Conservation (phyloP, 352 stramenopile species). For the Phytophthora europaea region DNA sequence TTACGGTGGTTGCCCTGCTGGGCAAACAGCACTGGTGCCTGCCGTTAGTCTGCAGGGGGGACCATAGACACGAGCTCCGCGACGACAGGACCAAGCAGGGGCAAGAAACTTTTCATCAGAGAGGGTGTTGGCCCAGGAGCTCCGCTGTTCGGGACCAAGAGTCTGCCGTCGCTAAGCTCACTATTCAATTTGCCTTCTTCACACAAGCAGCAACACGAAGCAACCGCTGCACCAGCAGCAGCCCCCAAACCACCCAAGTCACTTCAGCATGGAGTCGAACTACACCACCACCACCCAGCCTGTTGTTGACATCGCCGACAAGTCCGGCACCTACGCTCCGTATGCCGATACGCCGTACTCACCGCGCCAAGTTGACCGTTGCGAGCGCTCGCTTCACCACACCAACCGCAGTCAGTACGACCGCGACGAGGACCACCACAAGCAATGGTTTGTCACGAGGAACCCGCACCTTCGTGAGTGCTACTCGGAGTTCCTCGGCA, state of each 20-base stretch:
- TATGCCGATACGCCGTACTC: constrained; percentile 37
- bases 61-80: constrained; percentile 8
- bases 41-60: constrained; percentile 2
- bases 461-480: constrained; percentile 51
- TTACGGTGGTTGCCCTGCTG: neutral
- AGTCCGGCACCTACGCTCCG: constrained; percentile 34
- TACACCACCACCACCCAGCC: constrained; percentile 28
- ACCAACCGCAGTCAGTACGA: constrained; percentile 44
- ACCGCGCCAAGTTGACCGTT: constrained; percentile 23
- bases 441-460: constrained; percentile 33
- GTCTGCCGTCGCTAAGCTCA: constrained; percentile 1
- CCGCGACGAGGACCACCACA: constrained; percentile 27
- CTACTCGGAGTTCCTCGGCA: constrained; percentile 56
- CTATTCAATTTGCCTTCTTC: constrained; percentile 18
- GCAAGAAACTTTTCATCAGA: constrained; percentile 2
- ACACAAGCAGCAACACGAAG: constrained; percentile 1
- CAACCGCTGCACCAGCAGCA: neutral
- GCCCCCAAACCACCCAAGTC: neutral
- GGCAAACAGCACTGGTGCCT: neutral
- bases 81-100: constrained; percentile 7
- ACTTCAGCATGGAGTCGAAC: constrained; percentile 30
- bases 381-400: constrained; percentile 43
- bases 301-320: constrained; percentile 39
- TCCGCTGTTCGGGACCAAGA: neutral
- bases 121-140: neutral